Percentiles rank a stretch among this genome's conserved stretches.
phyloP scores from a whole-genome alignment of 2,329 filamentous ascomycete species.

The Ophiostoma perfectum region DNA sequence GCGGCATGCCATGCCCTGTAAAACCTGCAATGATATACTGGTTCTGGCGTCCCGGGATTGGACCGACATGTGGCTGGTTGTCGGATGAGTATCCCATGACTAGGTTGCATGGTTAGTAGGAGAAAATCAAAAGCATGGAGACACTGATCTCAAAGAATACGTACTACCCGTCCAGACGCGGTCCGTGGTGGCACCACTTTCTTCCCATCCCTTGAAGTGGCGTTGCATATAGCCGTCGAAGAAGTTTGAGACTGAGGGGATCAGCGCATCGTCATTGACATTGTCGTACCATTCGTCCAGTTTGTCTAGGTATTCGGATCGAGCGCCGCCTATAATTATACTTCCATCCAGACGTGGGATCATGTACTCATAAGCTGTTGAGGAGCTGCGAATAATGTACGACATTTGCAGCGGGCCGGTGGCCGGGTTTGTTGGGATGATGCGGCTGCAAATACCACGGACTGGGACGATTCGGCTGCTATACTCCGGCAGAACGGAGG shows the following conservation, averaged over 20 bases:
- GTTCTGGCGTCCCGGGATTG: neutral
- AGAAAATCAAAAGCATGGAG: neutral
- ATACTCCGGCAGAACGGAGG: neutral
- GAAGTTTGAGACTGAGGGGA: neutral
- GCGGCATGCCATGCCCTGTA: neutral
- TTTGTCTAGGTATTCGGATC: neutral
- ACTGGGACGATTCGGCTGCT: neutral
- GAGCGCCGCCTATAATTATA: neutral
- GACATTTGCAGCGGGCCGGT: neutral
- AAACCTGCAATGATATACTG: neutral
- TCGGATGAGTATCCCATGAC: neutral
- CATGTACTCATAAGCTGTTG: neutral
- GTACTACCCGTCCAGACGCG: neutral
- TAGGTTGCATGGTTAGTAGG: neutral
- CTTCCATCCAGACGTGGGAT: neutral
- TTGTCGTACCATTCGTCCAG: neutral
- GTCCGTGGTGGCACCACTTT: neutral
- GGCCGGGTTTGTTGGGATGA: neutral
- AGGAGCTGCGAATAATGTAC: neutral
- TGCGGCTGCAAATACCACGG: neutral
- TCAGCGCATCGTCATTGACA: neutral
- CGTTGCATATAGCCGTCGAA: slow-evolving; percentile 5
- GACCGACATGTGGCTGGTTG: neutral
- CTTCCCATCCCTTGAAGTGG: neutral
- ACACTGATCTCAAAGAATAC: neutral